Percentiles rank a stretch among this genome's conserved stretches.
Evolutionary conservation across 2,329 filamentous ascomycete genomes (phyloP).

Genomic region (Neonectria magnoliae): DNA sequence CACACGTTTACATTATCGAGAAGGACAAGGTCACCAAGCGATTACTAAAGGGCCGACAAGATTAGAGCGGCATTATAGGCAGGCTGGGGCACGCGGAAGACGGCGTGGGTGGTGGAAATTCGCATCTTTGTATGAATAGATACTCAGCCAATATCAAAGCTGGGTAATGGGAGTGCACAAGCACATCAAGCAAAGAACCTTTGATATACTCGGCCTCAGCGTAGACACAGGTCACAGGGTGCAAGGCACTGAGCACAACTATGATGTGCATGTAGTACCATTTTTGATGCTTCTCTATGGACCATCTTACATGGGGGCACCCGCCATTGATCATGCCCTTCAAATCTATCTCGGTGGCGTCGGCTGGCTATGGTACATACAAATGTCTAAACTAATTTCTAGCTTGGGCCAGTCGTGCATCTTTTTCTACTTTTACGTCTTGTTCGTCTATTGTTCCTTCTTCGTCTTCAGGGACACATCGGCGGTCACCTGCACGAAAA

Average conservation of each 20-base stretch:
- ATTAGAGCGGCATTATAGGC: constrained; percentile 61
- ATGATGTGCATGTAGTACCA: constrained; percentile 6
- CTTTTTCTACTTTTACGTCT: constrained; percentile 30
- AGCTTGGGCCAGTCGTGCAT: constrained; percentile 30
- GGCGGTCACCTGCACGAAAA: constrained; percentile 66
- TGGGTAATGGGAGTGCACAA: constrained; percentile 42
- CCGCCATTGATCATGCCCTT: constrained; percentile 5
- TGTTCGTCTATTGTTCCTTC: constrained; percentile 61
- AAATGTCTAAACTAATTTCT: constrained; percentile 43
- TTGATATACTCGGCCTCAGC: neutral
- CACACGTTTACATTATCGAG: constrained; percentile 99
- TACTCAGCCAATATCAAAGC: constrained; percentile 40
- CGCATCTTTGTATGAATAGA: constrained; percentile 51
- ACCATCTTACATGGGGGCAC: constrained; percentile 14
- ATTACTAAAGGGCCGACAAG: constrained; percentile 96
- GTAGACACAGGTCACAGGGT: neutral
- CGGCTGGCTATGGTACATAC: constrained; percentile 42
- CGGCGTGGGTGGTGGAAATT: constrained; percentile 32
- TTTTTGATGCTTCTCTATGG: constrained; percentile 17
- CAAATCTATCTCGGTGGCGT: constrained; percentile 10
- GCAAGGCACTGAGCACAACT: neutral
- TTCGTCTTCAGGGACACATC: constrained; percentile 55
- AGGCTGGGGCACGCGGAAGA: constrained; percentile 30
- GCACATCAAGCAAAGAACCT: constrained; percentile 26
- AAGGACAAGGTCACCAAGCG: constrained; percentile 99